Evolutionary conservation across 169 alveolate genomes (phyloP).

Genomic region (Theileria orientalis): DNA sequence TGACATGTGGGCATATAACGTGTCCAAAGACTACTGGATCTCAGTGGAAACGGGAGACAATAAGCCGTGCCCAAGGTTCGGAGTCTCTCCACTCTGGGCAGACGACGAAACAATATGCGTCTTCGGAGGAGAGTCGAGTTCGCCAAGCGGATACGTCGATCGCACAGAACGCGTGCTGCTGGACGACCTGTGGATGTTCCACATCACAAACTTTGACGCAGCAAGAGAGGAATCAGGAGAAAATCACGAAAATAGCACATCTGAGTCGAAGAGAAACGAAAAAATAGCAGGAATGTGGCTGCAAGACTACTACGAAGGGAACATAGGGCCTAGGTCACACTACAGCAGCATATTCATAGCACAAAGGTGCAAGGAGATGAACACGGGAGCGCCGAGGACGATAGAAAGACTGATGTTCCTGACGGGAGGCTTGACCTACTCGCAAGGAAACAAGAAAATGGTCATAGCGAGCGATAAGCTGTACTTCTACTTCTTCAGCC

Average conservation of each 20-base stretch:
- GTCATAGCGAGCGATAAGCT: constrained; percentile 77
- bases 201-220: constrained; percentile 1
- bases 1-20: constrained; percentile 86
- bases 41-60: constrained; percentile 77
- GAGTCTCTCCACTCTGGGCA: constrained; percentile 84
- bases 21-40: constrained; percentile 79
- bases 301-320: constrained; percentile 77
- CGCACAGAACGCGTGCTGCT: constrained; percentile 69
- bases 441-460: constrained; percentile 49
- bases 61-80: constrained; percentile 84
- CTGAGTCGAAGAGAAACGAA: constrained; percentile 8
- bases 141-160: constrained; percentile 58
- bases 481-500: constrained; percentile 76
- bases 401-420: constrained; percentile 74
- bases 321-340: constrained; percentile 83
- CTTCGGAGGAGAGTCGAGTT: constrained; percentile 85
- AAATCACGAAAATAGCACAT: neutral
- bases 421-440: constrained; percentile 77
- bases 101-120: constrained; percentile 80
- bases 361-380: constrained; percentile 80
- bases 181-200: constrained; percentile 84
- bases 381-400: constrained; percentile 79
- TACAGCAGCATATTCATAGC: constrained; percentile 82
- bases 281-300: constrained; percentile 77
- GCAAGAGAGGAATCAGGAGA: constrained; percentile 1